Evolutionary conservation across 2,329 filamentous ascomycete genomes (phyloP).

Genomic region (Colletotrichum sp.): DNA sequence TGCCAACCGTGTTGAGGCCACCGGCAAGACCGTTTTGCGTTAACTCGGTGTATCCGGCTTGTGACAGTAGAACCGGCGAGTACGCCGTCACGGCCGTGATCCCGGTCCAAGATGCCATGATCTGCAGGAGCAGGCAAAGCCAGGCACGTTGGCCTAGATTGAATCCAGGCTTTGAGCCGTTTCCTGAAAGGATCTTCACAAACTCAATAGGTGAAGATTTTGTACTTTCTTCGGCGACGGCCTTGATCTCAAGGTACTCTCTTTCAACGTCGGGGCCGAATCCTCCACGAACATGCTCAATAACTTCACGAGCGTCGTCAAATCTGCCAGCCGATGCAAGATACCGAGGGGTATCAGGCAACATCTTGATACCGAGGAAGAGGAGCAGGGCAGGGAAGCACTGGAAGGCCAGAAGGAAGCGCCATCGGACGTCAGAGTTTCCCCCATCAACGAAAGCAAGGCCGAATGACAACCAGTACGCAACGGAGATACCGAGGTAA

Average conservation of each 20-base stretch:
- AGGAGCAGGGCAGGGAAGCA: neutral
- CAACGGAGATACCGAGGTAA: neutral
- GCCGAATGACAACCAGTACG: neutral
- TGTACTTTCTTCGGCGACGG: neutral
- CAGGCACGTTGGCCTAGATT: neutral
- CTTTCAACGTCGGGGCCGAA: neutral
- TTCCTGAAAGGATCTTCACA: neutral
- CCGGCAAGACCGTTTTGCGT: conserved; percentile 50
- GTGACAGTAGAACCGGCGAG: neutral
- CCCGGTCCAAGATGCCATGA: neutral
- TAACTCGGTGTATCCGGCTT: neutral
- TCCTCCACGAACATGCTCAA: neutral
- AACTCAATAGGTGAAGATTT: neutral
- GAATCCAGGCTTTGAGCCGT: neutral
- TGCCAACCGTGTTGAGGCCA: conserved; percentile 55
- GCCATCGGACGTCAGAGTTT: neutral
- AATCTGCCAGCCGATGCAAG: neutral
- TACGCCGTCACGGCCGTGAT: neutral
- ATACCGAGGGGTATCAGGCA: neutral
- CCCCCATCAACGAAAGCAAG: neutral
- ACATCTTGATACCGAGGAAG: neutral
- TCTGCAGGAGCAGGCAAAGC: neutral
- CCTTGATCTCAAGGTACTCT: neutral
- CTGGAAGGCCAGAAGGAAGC: neutral
- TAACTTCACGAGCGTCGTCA: neutral